These are phyloP conservation scores for Zygosaccharomyces rouxii DNA, from an alignment of 805 yeast species.

Conservation along the genomic window DNA sequence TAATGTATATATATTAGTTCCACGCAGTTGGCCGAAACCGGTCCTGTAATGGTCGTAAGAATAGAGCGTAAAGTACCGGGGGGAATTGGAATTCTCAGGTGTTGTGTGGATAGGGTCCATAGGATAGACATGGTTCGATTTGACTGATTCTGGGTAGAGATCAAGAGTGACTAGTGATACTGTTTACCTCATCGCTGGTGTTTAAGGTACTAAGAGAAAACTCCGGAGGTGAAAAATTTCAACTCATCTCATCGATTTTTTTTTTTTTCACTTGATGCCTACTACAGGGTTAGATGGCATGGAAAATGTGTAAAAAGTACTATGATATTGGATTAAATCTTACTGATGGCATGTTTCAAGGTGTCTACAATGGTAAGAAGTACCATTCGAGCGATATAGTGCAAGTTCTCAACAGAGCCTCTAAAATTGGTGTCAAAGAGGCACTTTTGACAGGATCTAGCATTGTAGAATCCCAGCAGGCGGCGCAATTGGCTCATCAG, in stretches of 20 bases:
- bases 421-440: slow-evolving; percentile 55
- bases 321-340: slow-evolving; percentile 66
- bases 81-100: no score
- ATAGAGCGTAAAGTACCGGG: not conserved
- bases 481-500: slow-evolving; percentile 50
- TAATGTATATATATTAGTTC: not conserved
- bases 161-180: no score
- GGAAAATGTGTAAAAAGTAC: slow-evolving; percentile 15
- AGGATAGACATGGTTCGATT: no score
- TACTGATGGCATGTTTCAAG: slow-evolving; percentile 85
- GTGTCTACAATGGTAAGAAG: slow-evolving; percentile 65
- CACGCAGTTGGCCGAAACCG: not conserved
- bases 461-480: slow-evolving; percentile 58
- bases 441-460: slow-evolving; percentile 84
- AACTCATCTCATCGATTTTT: slow-evolving; percentile 5
- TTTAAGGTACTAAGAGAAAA: not conserved
- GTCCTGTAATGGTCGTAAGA: slow-evolving; percentile 1
- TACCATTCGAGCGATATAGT: slow-evolving; percentile 65
- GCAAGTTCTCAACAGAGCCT: slow-evolving; percentile 63
- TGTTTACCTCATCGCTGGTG: not conserved
- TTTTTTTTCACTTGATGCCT: slow-evolving; percentile 2
- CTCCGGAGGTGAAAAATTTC: slow-evolving; percentile 2
- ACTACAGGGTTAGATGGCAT: not conserved
- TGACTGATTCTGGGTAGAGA: no score
- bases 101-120: no score